Evolutionary conservation across 805 yeast species (phyloP).

Genomic region (Candida easanensis): DNA sequence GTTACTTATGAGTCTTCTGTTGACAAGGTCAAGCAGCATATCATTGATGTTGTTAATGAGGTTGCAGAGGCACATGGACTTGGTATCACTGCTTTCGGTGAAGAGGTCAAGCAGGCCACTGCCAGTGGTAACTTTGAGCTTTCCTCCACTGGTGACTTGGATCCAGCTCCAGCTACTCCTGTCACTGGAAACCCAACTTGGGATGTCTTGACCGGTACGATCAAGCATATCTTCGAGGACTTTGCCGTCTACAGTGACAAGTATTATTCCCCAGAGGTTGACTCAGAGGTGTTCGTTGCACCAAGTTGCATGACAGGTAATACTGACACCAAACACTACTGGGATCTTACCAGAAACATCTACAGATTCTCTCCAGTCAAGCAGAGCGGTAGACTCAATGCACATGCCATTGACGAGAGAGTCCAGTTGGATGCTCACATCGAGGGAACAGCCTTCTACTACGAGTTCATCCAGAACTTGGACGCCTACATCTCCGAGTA

Average conservation of each 20-base stretch:
- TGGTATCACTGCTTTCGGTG: slow-evolving; percentile 12
- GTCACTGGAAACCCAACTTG: slow-evolving; percentile 44
- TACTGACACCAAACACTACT: slow-evolving; percentile 68
- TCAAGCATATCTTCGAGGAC: slow-evolving; percentile 54
- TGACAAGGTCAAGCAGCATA: slow-evolving; percentile 23
- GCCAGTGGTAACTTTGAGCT: slow-evolving; percentile 9
- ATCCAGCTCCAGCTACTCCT: slow-evolving; percentile 15
- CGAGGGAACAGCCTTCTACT: slow-evolving; percentile 14
- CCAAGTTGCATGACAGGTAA: slow-evolving; percentile 67
- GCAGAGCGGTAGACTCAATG: slow-evolving; percentile 33
- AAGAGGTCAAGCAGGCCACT: slow-evolving; percentile 3
- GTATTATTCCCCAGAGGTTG: slow-evolving; percentile 5
- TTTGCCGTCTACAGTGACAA: slow-evolving; percentile 10
- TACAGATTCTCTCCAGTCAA: slow-evolving; percentile 48
- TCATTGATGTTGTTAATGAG: slow-evolving; percentile 8
- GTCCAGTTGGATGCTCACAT: slow-evolving; percentile 31
- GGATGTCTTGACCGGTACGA: slow-evolving; percentile 53
- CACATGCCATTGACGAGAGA: slow-evolving; percentile 60
- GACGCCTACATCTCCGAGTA: slow-evolving; percentile 8
- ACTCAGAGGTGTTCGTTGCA: slow-evolving; percentile 38
- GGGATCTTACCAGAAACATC: slow-evolving; percentile 59
- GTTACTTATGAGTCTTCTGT: slow-evolving; percentile 55
- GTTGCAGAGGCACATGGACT: slow-evolving; percentile 13
- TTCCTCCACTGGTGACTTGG: slow-evolving; percentile 8
- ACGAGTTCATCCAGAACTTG: slow-evolving; percentile 14